Percentiles rank a stretch among this genome's conserved stretches.
Conservation (phyloP, 257 asterid genomes). For the Nemophila menziesii region DNA sequence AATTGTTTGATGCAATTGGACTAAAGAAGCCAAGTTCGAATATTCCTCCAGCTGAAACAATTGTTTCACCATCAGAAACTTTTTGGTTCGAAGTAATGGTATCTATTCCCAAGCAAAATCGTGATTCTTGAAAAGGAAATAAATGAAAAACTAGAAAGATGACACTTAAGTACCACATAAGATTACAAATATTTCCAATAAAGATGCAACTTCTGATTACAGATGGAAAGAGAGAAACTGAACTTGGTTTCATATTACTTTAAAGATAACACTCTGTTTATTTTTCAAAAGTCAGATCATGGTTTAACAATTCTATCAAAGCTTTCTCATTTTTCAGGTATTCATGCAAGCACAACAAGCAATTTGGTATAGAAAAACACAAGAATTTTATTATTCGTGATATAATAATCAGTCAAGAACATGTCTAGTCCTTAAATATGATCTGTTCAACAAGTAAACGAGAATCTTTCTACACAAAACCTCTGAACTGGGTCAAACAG, state of each 20-base stretch:
- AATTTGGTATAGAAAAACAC: no score
- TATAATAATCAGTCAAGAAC: no score
- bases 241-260: neutral
- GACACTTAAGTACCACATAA: neutral
- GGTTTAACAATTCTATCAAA: no score
- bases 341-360: no score
- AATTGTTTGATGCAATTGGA: slow-evolving; percentile 17
- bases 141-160: neutral
- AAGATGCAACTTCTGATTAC: neutral
- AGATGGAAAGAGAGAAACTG: neutral
- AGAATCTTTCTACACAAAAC: no score
- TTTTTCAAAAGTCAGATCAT: neutral
- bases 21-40: slow-evolving; percentile 41
- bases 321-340: neutral
- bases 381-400: no score
- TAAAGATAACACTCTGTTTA: neutral
- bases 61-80: slow-evolving; percentile 22
- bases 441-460: no score
- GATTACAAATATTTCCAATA: neutral
- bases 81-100: slow-evolving; percentile 8
- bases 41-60: slow-evolving; percentile 25
- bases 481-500: no score
- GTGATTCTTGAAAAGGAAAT: neutral
- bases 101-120: slow-evolving; percentile 8
- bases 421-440: no score